Evolutionary conservation across 257 asterid genomes (phyloP).

Genomic region (Solanum sejunctum): DNA sequence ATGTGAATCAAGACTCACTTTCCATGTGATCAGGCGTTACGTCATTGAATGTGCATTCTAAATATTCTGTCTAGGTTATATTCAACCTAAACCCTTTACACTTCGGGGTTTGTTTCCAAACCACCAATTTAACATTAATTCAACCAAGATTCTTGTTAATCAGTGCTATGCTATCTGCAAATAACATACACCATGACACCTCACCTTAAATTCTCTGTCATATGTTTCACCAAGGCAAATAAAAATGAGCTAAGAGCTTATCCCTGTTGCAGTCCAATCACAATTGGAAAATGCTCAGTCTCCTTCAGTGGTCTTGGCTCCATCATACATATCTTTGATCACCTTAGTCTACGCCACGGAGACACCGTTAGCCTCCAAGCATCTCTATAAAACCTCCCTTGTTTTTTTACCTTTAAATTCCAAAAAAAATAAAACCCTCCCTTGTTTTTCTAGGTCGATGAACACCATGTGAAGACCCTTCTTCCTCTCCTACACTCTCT

Average conservation of each 20-base stretch:
- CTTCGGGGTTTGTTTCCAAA: neutral
- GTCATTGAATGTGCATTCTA: neutral
- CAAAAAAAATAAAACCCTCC: no score
- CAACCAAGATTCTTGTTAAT: neutral
- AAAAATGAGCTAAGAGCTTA: neutral
- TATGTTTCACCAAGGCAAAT: neutral
- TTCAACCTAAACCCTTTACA: neutral
- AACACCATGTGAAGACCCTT: neutral
- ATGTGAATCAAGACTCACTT: neutral
- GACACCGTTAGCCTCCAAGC: neutral
- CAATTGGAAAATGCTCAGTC: neutral
- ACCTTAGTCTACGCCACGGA: neutral
- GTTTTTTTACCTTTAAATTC: neutral
- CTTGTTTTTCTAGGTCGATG: neutral
- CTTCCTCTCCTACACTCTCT: neutral
- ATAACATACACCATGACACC: neutral
- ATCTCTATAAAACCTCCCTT: neutral
- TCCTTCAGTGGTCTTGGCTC: neutral
- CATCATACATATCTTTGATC: neutral
- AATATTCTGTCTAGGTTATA: neutral
- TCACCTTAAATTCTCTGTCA: neutral
- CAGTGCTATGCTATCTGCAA: neutral
- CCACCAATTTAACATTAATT: neutral
- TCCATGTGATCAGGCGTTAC: neutral
- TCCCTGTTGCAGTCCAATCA: neutral